Evolutionary conservation across 2,329 filamentous ascomycete species (phyloP).

Genomic region (Alternaria ventricosa): DNA sequence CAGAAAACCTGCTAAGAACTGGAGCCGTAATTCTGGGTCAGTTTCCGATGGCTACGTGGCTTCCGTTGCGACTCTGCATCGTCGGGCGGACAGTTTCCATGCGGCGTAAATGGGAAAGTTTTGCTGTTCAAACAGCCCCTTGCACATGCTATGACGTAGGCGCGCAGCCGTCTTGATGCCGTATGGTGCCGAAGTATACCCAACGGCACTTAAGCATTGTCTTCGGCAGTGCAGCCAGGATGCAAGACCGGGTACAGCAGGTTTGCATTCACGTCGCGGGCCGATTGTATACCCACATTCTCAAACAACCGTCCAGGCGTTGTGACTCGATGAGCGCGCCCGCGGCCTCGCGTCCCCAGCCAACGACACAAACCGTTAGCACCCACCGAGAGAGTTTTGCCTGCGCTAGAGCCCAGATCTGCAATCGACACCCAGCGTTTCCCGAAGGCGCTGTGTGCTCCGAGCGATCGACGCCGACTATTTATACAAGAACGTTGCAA

Average conservation of each 20-base stretch:
- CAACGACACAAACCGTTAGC: conserved; percentile 8
- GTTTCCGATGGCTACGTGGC: conserved; percentile 17
- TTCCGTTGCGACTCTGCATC: conserved; percentile 1
- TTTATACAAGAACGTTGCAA: conserved; percentile 12
- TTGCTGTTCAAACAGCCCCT: not conserved
- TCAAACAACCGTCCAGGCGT: not conserved
- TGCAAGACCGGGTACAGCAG: conserved; percentile 4
- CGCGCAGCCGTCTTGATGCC: not conserved
- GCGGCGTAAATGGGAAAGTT: not conserved
- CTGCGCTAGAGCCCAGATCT: conserved; percentile 11
- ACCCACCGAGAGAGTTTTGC: conserved; percentile 13
- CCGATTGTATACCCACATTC: conserved; percentile 8
- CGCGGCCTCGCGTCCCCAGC: conserved; percentile 2
- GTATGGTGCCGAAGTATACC: not conserved
- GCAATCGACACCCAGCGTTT: conserved; percentile 10
- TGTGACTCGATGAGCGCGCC: conserved; percentile 2
- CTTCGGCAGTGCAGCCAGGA: conserved; percentile 6
- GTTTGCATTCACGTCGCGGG: conserved; percentile 7
- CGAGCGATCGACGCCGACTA: conserved; percentile 13
- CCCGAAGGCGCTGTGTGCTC: conserved; percentile 9
- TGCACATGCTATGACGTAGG: not conserved
- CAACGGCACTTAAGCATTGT: conserved; percentile 4
- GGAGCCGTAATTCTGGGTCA: not conserved
- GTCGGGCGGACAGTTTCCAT: not conserved
- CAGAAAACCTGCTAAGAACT: not conserved